Percentiles rank a stretch among this genome's conserved stretches.
phyloP scores from a whole-genome alignment of 2,329 filamentous ascomycete species.

The Pleomassaria siparia region DNA sequence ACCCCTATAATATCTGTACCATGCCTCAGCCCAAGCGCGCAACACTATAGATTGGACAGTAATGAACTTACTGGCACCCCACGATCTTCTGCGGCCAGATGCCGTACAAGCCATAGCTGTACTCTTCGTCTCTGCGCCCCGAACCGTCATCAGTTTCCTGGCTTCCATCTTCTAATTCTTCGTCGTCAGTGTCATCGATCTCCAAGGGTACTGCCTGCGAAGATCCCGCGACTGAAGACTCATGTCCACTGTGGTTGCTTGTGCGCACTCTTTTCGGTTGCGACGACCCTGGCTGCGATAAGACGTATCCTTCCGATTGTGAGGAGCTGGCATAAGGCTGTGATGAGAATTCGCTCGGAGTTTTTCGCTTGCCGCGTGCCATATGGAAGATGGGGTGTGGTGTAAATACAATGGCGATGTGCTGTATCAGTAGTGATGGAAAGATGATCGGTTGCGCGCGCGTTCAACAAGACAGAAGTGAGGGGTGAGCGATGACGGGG shows the following conservation, averaged over 20 bases:
- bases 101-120: conserved; percentile 34
- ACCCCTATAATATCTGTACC: conserved; percentile 38
- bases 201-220: conserved; percentile 29
- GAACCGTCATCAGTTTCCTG: conserved; percentile 30
- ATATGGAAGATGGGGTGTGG: background rate
- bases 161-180: conserved; percentile 32
- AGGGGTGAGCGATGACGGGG: background rate
- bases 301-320: conserved; percentile 15
- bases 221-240: conserved; percentile 19
- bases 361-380: conserved; percentile 7
- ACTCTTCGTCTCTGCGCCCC: conserved; percentile 23
- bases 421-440: background rate
- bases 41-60: background rate
- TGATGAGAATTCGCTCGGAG: conserved; percentile 10
- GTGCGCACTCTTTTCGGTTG: too few species aligned
- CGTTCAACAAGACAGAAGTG: too few species aligned
- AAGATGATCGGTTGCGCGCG: background rate
- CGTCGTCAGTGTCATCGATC: conserved; percentile 30
- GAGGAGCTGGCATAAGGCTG: conserved; percentile 22
- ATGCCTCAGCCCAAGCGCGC: background rate
- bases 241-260: conserved; percentile 5
- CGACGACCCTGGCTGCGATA: conserved; percentile 11
- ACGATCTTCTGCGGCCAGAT: conserved; percentile 58
- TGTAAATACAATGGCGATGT: background rate
- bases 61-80: conserved; percentile 36